Base-by-base conservation (phyloP, 192 early-diverging fungal genomes). In the Coemansia sp. region DNA sequence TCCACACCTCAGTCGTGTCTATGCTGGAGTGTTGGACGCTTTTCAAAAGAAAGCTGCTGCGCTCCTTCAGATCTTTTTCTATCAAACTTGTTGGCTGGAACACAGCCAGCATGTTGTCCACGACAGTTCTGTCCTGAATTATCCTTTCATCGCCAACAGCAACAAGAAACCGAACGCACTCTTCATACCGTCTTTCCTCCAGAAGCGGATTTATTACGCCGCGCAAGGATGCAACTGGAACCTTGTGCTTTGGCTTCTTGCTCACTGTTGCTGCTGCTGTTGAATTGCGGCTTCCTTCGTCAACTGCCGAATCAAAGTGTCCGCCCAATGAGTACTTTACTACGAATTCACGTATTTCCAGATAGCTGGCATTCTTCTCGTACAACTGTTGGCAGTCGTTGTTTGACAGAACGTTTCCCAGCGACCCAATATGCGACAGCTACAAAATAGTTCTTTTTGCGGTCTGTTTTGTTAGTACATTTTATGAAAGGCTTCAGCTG, bases 321-420 rank as follows among this genome's bases (percentile, higher is more conserved):
- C n/a, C 19, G 13, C 57, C 46, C 2, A 69, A 36, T 1, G 63
- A 5, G 36, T 74, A 45, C 15, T 18, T 61, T 15, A 74, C 46
- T 0, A 66, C 72, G 47, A 74, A 82, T 55, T 82, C 80, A 32
- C 80, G 74, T 8, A 71, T 32, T 39, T 82, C 80, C 6, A 77
- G 36, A 59, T 59, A 59, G 39, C 57, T 18, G 1, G 57, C 57
- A 59, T 59, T 40, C 39, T 59, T 41, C 16, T 11, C 39, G 39
- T 59, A 59, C 32, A 40, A 15, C 8, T 41, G 10, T 37, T 59
- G 57, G 36, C 57, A 59, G 15, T 59, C 57, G 5, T 59, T 37
- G 39, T 41, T 39, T 22, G 57, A 59, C 8, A 59, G 57, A 37
- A 15, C 13, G n/a, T 40, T 16, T 37, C 39, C 13, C 40, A 41